Base-by-base conservation (phyloP, 1,284 basidiomycete species). In the Ceratobasidium sp. region DNA sequence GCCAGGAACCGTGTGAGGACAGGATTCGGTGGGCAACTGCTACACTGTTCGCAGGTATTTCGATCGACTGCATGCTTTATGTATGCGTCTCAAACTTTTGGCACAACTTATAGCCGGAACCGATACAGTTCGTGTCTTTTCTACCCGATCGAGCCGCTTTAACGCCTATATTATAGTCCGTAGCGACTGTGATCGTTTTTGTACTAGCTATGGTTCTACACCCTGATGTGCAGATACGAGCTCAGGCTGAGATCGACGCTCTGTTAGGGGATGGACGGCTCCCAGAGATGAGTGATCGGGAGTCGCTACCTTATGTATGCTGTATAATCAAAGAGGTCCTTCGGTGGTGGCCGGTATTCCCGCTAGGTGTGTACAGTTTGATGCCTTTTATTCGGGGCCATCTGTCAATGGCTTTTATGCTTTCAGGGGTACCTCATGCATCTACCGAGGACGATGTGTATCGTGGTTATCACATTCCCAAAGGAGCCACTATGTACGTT, bases 191-290 rank as follows among this genome's bases (percentile, higher is more conserved):
- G 10, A 73, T 59, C 20, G 48, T 65, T 0, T 78, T 80, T 46
- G 67, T 80, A 7, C 66, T 79, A 6, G 78, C 78, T 10, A 79
- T 80, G 79, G 56, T 76, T 13, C 78, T 79, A 6, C 33, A 77
- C 48, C 83, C 83, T 0, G 64, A 78, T 5, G 79, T 81, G 12
- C 78, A 80, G 52, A 54, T 48, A 6, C 77, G 79, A 59, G 67
- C 81, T 13, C 82, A 82, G 46, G 57, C 52, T 3, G 83, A 84
- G 65, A 78, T 83, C 23, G 83, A 84, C 67, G 15, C 33, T 1
- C 79, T 82, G 0, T 79, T 83, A 3, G 80, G 80, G 26, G 46
- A 48, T 2, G 68, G 77, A 13, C 17, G 62, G 33, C 50, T 76
- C 13, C 74, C 74, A 5, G 61, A 65, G 23, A 65, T 76, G 61